Conservation (phyloP, 2,329 filamentous ascomycete genomes). For the Conoideocrella luteorostrata region DNA sequence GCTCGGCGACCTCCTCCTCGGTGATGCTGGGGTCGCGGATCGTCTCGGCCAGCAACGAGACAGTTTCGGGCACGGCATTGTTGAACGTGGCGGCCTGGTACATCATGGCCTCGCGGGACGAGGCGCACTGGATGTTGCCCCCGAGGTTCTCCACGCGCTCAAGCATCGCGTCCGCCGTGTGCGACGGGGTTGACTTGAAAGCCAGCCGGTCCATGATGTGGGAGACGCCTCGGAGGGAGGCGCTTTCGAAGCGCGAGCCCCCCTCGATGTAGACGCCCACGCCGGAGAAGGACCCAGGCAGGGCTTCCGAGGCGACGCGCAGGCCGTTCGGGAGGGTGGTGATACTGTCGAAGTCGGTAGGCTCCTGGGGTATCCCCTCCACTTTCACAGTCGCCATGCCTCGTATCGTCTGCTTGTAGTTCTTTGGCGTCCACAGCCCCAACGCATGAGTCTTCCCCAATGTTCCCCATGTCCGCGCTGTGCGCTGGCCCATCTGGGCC, state of each 20-base stretch:
- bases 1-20: conserved; percentile 77
- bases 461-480: conserved; percentile 18
- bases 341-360: conserved; percentile 78
- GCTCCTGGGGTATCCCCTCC: conserved; percentile 50
- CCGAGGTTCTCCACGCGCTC: conserved; percentile 82
- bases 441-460: conserved; percentile 17
- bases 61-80: conserved; percentile 73
- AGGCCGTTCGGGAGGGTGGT: conserved; percentile 88
- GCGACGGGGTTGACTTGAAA: conserved; percentile 77
- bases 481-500: conserved; percentile 22
- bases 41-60: conserved; percentile 84
- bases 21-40: conserved; percentile 82
- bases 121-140: conserved; percentile 95
- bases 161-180: conserved; percentile 75
- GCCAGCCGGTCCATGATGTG: conserved; percentile 94
- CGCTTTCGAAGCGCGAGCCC: conserved; percentile 88
- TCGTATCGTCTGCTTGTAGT: conserved; percentile 8
- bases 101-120: conserved; percentile 93
- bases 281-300: conserved; percentile 90
- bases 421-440: conserved; percentile 17
- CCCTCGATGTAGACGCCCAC: conserved; percentile 95
- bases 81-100: conserved; percentile 99
- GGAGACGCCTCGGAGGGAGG: conserved; percentile 77
- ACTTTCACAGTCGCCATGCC: conserved; percentile 26
- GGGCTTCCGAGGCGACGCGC: conserved; percentile 87